A percentile compares a stretch with the other conserved stretches of the same genome.
These are phyloP conservation scores for Podaxis rugospora DNA, from an alignment of 768 basidiomycete genomes.

Conservation along the genomic window DNA sequence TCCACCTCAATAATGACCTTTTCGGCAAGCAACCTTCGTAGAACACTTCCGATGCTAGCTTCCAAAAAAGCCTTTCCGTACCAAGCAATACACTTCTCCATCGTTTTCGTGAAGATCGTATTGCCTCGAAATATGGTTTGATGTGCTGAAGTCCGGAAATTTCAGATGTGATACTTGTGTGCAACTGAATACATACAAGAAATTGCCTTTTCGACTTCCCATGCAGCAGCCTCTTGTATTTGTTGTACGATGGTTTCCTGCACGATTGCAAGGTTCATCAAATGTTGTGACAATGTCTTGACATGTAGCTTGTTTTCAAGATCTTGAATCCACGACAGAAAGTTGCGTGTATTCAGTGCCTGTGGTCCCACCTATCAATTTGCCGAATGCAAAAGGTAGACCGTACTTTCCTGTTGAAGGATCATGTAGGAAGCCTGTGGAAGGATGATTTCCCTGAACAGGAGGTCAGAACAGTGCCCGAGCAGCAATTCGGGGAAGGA, in stretches of 20 bases:
- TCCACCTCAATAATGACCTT: slow-evolving; percentile 82
- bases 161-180: background rate
- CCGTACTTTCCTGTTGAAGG: slow-evolving; percentile 50
- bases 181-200: slow-evolving; percentile 38
- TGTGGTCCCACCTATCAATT: background rate
- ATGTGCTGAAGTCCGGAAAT: slow-evolving; percentile 45
- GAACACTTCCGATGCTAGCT: slow-evolving; percentile 65
- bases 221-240: slow-evolving; percentile 62
- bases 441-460: slow-evolving; percentile 69
- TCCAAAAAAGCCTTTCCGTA: slow-evolving; percentile 81
- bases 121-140: slow-evolving; percentile 73
- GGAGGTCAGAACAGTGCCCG: slow-evolving; percentile 8
- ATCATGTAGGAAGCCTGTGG: slow-evolving; percentile 58
- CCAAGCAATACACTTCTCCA: slow-evolving; percentile 78
- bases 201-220: slow-evolving; percentile 67
- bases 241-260: slow-evolving; percentile 61
- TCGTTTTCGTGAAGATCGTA: slow-evolving; percentile 63
- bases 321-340: slow-evolving; percentile 72
- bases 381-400: background rate
- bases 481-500: background rate
- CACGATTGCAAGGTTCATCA: slow-evolving; percentile 70
- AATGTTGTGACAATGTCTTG: slow-evolving; percentile 53
- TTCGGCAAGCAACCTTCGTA: slow-evolving; percentile 68
- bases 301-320: slow-evolving; percentile 64
- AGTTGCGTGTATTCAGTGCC: slow-evolving; percentile 44